Evolutionary conservation across 1,139 yeast species (phyloP), one percentile per base, ranked within the genome.

Genomic region (Meyerozyma carpophila): DNA sequence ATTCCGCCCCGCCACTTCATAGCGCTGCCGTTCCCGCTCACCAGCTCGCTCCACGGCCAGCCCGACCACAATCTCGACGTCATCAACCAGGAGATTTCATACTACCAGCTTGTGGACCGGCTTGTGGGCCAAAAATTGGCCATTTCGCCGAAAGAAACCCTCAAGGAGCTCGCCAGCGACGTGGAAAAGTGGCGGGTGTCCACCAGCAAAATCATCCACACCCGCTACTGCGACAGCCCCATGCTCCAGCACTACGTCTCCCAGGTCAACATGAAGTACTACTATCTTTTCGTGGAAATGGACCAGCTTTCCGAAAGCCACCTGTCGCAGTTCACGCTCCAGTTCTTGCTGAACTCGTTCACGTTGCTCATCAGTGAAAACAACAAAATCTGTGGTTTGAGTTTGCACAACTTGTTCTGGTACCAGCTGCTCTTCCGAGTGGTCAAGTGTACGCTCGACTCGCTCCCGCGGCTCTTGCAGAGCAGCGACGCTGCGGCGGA

Each of bases 311-410:
- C 73, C 2, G 47, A 63, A 4, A 62, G 66, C 16, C 69, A 69
- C 45, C 63, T 68, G 41, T 62, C 64, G 36, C 76, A 70, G 49
- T 70, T 70, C 51, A 65, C 74, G 4, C 58, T 71, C 26, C 75
- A 71, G 46, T 73, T 68, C 46, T 56, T 70, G 38, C 68, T 72
- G 29, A 68, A 68, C 49, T 69, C 70, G 21, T 71, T 70, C 50
- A 61, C 73, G 8, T 58, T 71, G 40, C 51, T 68, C n/a, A 50
- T 65, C 9, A 50, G 59, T n/a, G 65, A 62, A 16, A 41, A 18
- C 9, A 27, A 20, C 40, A 42, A 21, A 44, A 43, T 8, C 8
- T 29, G 21, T 24, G n/a, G 27, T 8, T 20, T 18, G n/a, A 26
- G 50, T 44, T 27, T 46, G 11, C 36, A 45, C 31, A 48, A 46